Conservation (phyloP, 192 early-diverging fungal genomes). For the Dissophora globulifera region DNA sequence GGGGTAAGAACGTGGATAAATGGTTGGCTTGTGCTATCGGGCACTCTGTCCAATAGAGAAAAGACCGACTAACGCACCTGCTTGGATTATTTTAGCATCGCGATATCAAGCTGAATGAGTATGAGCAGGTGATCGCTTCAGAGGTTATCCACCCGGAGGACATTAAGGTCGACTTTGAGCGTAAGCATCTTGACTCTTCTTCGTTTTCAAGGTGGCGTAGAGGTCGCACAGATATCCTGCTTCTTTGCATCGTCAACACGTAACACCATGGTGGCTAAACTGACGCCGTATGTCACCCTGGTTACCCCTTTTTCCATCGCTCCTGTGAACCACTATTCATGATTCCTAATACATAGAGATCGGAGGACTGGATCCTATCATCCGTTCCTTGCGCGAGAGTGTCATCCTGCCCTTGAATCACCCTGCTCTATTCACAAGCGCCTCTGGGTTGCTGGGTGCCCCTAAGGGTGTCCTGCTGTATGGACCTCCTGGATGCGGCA, state of each 20-base stretch:
- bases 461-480: conserved; percentile 97
- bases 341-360: conserved; percentile 67
- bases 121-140: conserved; percentile 93
- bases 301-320: neutral
- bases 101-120: conserved; percentile 85
- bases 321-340: conserved; percentile 8
- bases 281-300: no score
- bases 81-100: conserved; percentile 18
- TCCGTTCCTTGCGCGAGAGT: conserved; percentile 90
- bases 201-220: no score
- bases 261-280: conserved; percentile 13
- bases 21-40: neutral
- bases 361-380: conserved; percentile 92
- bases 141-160: conserved; percentile 96
- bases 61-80: no score
- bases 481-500: conserved; percentile 96
- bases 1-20: conserved; percentile 58
- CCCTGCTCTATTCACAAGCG: conserved; percentile 89
- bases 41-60: no score
- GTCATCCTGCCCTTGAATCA: conserved; percentile 96
- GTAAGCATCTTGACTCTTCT: conserved; percentile 52
- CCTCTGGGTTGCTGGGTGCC: conserved; percentile 88
- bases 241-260: neutral
- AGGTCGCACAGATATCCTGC: neutral
- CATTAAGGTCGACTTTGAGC: conserved; percentile 83